A percentile compares a stretch with the other conserved stretches of the same genome.
Evolutionary conservation across 768 basidiomycete species (phyloP).

Genomic region (Stropharia rugosoannulata): DNA sequence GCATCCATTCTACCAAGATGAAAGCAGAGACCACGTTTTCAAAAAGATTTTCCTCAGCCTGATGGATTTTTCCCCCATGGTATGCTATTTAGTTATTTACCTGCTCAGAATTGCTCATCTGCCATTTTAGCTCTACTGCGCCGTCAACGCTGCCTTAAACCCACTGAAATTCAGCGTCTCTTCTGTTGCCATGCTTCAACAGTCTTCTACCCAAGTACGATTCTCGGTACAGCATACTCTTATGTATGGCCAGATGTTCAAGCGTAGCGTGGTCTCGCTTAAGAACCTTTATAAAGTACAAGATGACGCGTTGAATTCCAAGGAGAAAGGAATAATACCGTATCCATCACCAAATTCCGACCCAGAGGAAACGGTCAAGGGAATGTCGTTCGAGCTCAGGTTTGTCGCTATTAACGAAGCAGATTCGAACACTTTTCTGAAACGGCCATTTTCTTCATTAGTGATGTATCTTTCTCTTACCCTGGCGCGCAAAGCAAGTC

Average conservation of each 20-base stretch:
- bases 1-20: neutral
- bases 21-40: neutral
- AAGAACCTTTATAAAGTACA: constrained; percentile 28
- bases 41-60: constrained; percentile 1
- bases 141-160: constrained; percentile 25
- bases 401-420: neutral
- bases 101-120: neutral
- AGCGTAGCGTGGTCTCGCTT: constrained; percentile 23
- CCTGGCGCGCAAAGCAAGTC: constrained; percentile 37
- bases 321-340: constrained; percentile 20
- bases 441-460: constrained; percentile 16
- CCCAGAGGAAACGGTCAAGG: constrained; percentile 5
- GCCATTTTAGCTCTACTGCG: constrained; percentile 33
- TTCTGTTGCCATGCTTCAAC: constrained; percentile 32
- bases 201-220: constrained; percentile 11
- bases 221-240: no score
- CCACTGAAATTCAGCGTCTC: constrained; percentile 34
- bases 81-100: constrained; percentile 1
- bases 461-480: constrained; percentile 52
- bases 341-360: constrained; percentile 18
- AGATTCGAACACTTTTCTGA: constrained; percentile 4
- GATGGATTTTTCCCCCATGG: constrained; percentile 27
- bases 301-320: constrained; percentile 12
- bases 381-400: constrained; percentile 24
- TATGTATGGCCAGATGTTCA: neutral